Base-by-base conservation (phyloP, 352 stramenopile genomes). In the Phytophthora palmivora region DNA sequence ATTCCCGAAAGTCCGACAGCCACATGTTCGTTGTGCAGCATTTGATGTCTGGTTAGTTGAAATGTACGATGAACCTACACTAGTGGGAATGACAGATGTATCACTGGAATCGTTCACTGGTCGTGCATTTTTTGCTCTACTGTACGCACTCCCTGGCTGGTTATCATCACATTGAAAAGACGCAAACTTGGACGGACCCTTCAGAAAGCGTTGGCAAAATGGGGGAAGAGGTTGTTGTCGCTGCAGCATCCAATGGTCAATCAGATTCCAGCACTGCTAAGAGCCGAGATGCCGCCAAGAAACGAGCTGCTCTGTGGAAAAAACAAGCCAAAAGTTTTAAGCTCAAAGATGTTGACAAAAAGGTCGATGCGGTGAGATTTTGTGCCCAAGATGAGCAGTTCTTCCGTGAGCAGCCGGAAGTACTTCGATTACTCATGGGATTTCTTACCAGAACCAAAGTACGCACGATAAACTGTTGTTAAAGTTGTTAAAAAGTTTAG, bases 291-390 rank as follows among this genome's bases (percentile, higher is more conserved):
- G 52, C 49, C 9, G 46, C 33, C 45, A 84, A 82, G 48, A 82
- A 86, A 51, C 53, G 60, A 24, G 44, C 56, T 14, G 59, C 64
- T 50, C 46, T 76, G 19, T 76, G 69, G 64, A 92, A 88, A 33
- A 88, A 80, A 50, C 78, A 85, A 36, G 36, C 63, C 52, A 89
- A 88, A 56, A 73, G 76, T 28, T 64, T 92, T 15, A 91, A 89
- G 47, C 55, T 73, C n/a, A 92, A 89, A 72, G 81, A 92, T 52
- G 33, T 63, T 0, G 69, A 34, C 43, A 92, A 88, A 62, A 92
- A 89, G 30, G 67, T 76, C 10, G 79, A 89, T n/a, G 81, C 70
- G 0, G 48, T 87, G 10, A 67, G 51, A 15, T 89, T 82, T 51
- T 89, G 79, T 22, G 66, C 59, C 3, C 65, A 84, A 38, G 71